phyloP scores from a whole-genome alignment of 345 rosid species.

The Sonneratia alba region DNA sequence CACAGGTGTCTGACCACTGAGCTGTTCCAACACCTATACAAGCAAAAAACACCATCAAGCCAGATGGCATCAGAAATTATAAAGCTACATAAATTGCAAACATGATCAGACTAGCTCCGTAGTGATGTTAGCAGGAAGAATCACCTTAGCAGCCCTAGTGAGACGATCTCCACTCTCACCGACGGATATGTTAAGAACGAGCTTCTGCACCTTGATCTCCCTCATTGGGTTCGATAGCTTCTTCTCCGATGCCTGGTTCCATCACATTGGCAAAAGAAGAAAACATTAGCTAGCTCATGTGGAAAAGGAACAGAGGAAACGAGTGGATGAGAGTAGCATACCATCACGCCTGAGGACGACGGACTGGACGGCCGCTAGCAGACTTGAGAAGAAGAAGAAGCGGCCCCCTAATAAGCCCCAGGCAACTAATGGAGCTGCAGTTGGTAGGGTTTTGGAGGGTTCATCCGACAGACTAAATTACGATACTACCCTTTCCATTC shows the following conservation, averaged over 20 bases:
- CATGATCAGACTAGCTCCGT: background rate
- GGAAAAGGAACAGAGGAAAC: background rate
- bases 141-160: slow-evolving; percentile 90
- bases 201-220: slow-evolving; percentile 89
- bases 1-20: slow-evolving; percentile 79
- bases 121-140: background rate
- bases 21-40: slow-evolving; percentile 73
- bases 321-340: background rate
- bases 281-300: background rate
- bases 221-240: slow-evolving; percentile 94
- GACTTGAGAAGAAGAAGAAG: background rate
- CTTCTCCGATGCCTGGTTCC: slow-evolving; percentile 74
- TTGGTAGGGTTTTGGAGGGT: slow-evolving; percentile 4
- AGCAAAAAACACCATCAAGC: background rate
- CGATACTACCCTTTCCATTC: background rate
- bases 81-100: background rate
- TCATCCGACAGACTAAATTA: background rate
- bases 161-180: slow-evolving; percentile 98
- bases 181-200: slow-evolving; percentile 93
- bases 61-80: background rate
- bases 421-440: background rate
- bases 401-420: background rate
- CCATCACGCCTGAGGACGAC: slow-evolving; percentile 6
- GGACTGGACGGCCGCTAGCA: background rate
- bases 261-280: background rate